Evolutionary conservation across 2,329 filamentous ascomycete species (phyloP).

Genomic region (Sordariomycetes sp.): DNA sequence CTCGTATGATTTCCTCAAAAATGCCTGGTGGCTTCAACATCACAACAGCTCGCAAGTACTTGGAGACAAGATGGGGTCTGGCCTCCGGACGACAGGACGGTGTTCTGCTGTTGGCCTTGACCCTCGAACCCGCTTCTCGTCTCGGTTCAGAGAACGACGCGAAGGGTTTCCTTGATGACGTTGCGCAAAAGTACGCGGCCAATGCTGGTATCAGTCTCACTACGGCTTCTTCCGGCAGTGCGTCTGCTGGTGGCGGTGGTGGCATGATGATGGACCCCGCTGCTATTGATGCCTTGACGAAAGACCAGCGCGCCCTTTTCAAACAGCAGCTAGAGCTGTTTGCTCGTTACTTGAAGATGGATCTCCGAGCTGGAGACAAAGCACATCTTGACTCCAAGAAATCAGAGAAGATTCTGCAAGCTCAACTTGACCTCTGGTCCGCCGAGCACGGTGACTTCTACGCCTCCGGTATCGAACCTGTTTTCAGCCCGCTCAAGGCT

Average conservation of each 20-base stretch:
- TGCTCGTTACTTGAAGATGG: constrained; percentile 93
- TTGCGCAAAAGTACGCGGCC: constrained; percentile 81
- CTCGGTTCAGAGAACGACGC: constrained; percentile 84
- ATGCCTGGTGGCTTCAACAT: constrained; percentile 99
- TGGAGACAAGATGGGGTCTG: constrained; percentile 90
- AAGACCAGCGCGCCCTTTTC: constrained; percentile 91
- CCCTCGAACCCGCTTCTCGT: constrained; percentile 83
- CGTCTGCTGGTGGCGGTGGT: constrained; percentile 58
- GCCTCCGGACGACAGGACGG: constrained; percentile 83
- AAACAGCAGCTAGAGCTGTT: constrained; percentile 97
- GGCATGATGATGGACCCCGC: constrained; percentile 99
- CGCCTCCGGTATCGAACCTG: constrained; percentile 84
- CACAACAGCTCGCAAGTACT: constrained; percentile 86
- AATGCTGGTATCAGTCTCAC: constrained; percentile 78
- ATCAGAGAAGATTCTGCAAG: constrained; percentile 78
- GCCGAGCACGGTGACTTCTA: constrained; percentile 96
- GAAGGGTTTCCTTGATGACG: constrained; percentile 84
- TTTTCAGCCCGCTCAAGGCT: constrained; percentile 89
- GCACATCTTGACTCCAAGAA: constrained; percentile 77
- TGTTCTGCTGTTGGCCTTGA: constrained; percentile 78
- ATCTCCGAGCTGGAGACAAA: constrained; percentile 93
- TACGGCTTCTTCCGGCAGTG: constrained; percentile 64
- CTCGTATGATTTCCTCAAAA: constrained; percentile 92
- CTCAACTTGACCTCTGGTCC: constrained; percentile 90
- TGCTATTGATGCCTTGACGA: constrained; percentile 91